Percentiles rank a stretch among this genome's conserved stretches.
Evolutionary conservation across 305 asterid species (phyloP).

Genomic region (Fraxinus nigra): DNA sequence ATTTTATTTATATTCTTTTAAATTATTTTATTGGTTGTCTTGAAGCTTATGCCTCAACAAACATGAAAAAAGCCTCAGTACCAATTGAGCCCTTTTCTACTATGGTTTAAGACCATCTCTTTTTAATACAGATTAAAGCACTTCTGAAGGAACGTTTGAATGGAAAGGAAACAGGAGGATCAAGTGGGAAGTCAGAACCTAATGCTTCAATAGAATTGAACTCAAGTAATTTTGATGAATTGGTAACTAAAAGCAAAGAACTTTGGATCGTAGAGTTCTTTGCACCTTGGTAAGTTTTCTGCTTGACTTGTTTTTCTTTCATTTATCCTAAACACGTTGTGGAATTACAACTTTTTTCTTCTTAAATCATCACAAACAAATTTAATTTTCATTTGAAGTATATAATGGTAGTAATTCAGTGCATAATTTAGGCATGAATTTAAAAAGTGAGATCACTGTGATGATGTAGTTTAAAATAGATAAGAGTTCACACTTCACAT

Average conservation of each 20-base stretch:
- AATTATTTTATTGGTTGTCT: neutral
- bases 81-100: neutral
- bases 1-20: neutral
- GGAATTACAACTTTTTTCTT: neutral
- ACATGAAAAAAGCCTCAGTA: neutral
- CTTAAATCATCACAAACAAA: neutral
- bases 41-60: neutral
- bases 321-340: neutral
- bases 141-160: conserved; percentile 75
- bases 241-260: conserved; percentile 86
- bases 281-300: conserved; percentile 83
- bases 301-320: neutral
- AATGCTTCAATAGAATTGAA: conserved; percentile 81
- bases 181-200: conserved; percentile 74
- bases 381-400: neutral
- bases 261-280: conserved; percentile 94
- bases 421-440: neutral
- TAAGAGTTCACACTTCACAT: neutral
- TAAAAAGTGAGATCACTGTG: neutral
- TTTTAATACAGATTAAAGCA: conserved; percentile 52
- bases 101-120: neutral
- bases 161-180: conserved; percentile 83
- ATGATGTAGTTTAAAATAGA: neutral
- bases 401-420: neutral
- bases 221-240: conserved; percentile 78